Conservation (phyloP, 306 rosid species). For the Quercus alba region DNA sequence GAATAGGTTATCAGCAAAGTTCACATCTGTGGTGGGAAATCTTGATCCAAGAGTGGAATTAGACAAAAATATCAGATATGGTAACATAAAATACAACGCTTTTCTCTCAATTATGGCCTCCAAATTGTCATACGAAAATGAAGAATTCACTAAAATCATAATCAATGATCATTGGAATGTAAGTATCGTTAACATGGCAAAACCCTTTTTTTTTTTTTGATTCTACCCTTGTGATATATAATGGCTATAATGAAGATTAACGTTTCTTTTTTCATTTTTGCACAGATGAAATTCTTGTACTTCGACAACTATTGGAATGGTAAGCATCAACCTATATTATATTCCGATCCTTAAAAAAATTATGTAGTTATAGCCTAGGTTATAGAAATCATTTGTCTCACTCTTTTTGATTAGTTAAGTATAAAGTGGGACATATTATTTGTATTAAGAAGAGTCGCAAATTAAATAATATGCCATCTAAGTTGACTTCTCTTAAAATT, state of each 20-base stretch:
- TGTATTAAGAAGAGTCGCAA: not conserved
- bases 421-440: too few relatives aligned
- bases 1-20: constrained; percentile 23
- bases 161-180: constrained; percentile 41
- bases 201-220: not conserved
- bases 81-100: constrained; percentile 19
- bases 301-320: too few relatives aligned
- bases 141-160: not conserved
- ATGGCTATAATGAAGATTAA: too few relatives aligned
- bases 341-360: too few relatives aligned
- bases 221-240: not conserved
- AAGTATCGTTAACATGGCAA: not conserved
- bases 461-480: too few relatives aligned
- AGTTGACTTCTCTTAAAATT: too few relatives aligned
- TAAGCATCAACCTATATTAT: too few relatives aligned
- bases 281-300: too few relatives aligned
- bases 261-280: too few relatives aligned
- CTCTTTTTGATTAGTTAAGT: too few relatives aligned
- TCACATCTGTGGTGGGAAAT: constrained; percentile 6
- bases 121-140: constrained; percentile 40
- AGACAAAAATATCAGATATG: constrained; percentile 20
- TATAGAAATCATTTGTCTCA: too few relatives aligned
- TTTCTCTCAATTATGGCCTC: constrained; percentile 42
- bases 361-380: too few relatives aligned
- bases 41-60: constrained; percentile 38